Conservation (phyloP, 2,329 filamentous ascomycete genomes). For the Byssochlamys sp. region DNA sequence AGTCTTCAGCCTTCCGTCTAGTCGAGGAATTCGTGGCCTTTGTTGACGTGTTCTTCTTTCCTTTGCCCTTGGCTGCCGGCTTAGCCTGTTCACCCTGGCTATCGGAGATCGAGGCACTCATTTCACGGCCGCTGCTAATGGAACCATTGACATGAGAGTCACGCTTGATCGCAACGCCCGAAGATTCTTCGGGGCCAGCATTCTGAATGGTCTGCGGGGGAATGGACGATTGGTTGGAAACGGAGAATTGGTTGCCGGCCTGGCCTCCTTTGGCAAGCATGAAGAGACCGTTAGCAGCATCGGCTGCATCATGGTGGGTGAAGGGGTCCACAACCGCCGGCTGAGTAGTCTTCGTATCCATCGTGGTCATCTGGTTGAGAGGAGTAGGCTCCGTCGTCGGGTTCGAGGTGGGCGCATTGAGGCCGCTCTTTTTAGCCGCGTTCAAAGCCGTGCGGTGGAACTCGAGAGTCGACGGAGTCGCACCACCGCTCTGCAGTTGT, state of each 20-base stretch:
- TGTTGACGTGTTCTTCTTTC: conserved; percentile 53
- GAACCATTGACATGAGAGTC: conserved; percentile 38
- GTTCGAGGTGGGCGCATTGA: conserved; percentile 34
- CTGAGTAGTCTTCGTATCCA: conserved; percentile 36
- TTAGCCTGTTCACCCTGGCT: conserved; percentile 60
- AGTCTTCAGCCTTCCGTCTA: conserved; percentile 69
- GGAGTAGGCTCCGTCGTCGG: conserved; percentile 31
- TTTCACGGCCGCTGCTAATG: conserved; percentile 54
- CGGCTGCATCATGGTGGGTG: conserved; percentile 79
- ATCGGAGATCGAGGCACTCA: conserved; percentile 62
- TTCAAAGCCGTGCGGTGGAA: conserved; percentile 89
- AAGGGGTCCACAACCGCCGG: conserved; percentile 55
- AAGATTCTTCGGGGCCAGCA: conserved; percentile 45
- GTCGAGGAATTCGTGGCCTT: conserved; percentile 44
- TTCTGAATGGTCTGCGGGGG: conserved; percentile 43
- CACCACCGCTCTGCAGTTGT: conserved; percentile 66
- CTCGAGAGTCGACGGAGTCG: conserved; percentile 82
- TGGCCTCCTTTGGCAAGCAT: conserved; percentile 65
- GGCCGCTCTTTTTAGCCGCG: conserved; percentile 55
- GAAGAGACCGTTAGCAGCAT: conserved; percentile 87
- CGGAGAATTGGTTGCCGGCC: conserved; percentile 47
- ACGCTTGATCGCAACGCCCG: conserved; percentile 32
- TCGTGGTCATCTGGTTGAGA: conserved; percentile 29
- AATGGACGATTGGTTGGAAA: conserved; percentile 41
- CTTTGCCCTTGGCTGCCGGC: conserved; percentile 55